phyloP scores from a whole-genome alignment of 345 rosid genomes.

The Clarkia xantiana region DNA sequence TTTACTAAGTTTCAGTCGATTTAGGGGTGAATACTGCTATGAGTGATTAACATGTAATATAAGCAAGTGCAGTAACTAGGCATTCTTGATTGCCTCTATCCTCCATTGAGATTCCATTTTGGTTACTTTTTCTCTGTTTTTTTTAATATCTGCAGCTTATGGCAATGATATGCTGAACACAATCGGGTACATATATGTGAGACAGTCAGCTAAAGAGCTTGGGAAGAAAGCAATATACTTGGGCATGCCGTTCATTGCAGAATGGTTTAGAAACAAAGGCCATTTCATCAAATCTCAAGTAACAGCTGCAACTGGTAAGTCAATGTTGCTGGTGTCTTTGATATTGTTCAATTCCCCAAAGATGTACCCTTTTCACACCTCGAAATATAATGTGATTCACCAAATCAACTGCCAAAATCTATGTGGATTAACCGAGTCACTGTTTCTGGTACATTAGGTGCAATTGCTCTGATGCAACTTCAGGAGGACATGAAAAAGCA shows the following conservation, averaged over 20 bases:
- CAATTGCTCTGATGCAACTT: constrained; percentile 90
- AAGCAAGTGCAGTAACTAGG: too few relatives aligned
- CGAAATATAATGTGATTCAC: too few relatives aligned
- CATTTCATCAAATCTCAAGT: constrained; percentile 93
- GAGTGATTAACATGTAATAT: too few relatives aligned
- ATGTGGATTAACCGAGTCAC: background rate
- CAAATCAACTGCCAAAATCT: too few relatives aligned
- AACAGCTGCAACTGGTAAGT: constrained; percentile 92
- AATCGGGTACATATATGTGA: constrained; percentile 76
- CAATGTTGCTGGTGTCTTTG: constrained; percentile 3
- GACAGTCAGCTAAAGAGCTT: constrained; percentile 96
- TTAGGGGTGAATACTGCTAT: too few relatives aligned
- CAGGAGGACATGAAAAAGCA: constrained; percentile 98
- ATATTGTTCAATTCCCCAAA: too few relatives aligned
- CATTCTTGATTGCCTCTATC: too few relatives aligned
- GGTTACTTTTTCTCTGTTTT: too few relatives aligned
- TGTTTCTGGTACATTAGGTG: constrained; percentile 43
- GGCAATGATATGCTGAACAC: constrained; percentile 94
- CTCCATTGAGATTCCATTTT: too few relatives aligned
- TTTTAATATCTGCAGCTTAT: constrained; percentile 43
- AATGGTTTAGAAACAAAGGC: constrained; percentile 97
- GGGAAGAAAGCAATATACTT: constrained; percentile 77
- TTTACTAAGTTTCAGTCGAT: background rate
- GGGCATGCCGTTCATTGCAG: constrained; percentile 88
- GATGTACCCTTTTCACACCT: too few relatives aligned